Base-by-base conservation (phyloP, 768 basidiomycete species). In the Baorangia bicolor region DNA sequence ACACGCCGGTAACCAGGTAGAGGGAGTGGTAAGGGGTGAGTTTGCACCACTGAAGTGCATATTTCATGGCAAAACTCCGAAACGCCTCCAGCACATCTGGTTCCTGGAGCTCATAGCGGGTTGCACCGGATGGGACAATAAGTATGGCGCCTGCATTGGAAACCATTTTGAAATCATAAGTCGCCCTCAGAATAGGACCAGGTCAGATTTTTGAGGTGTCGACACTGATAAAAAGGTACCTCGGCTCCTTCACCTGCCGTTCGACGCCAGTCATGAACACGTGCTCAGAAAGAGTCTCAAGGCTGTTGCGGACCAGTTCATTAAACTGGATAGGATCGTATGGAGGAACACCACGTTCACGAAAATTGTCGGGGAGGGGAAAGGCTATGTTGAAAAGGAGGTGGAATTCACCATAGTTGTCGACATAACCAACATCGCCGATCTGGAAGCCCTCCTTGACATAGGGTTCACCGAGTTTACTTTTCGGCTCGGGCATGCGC, bases 371-470 rank as follows among this genome's bases (percentile, higher is more conserved):
- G 40, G 57, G 53, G n/a, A 58, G 51, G 45, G 69, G 61, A 18
- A 69, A 54, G 6, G 18, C 6, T 6, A 74, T 69, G 33, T 73
- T 74, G 59, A 73, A 75, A 1, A 73, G 60, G 53, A 69, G 68
- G 31, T 62, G 56, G 34, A 76, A 62, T 35, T 20, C 38, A 25
- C 74, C 74, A 35, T 60, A 41, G 2, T 58, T 55, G 7, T 65
- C 63, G 14, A 75, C 38, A 23, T 70, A 59, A 13, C 71, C 71
- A 11, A 75, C 69, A 56, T 76, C 74, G 1, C 73, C 74, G 20
- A 75, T 70, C 37, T 53, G 65, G 20, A 71, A 51, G 0, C 73
- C 73, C 10, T 58, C 45, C n/a, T 27, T 35, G 20, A 51, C 57
- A 21, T 74, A 68, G 1, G 57, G 50, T 18, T 51, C 27, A 21